These are phyloP conservation scores for Cordyceps farinosa DNA, from an alignment of 2,329 filamentous ascomycete species.

Conservation along the genomic window DNA sequence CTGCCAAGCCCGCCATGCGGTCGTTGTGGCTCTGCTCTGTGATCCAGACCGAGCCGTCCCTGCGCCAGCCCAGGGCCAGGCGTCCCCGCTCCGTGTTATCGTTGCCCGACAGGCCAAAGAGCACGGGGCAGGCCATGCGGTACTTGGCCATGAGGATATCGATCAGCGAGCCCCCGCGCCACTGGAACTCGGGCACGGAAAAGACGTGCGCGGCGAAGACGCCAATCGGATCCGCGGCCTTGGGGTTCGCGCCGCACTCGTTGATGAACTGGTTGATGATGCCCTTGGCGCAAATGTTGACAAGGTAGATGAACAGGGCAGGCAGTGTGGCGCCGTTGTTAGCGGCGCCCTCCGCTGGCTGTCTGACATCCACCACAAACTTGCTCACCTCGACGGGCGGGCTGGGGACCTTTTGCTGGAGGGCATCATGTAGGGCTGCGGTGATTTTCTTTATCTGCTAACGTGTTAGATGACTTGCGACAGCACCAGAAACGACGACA, in stretches of 20 bases:
- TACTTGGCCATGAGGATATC: conserved; percentile 87
- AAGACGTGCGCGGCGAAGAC: conserved; percentile 73
- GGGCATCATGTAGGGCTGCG: conserved; percentile 47
- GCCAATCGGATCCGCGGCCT: conserved; percentile 74
- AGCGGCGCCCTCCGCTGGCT: conserved; percentile 46
- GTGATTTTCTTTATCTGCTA: conserved; percentile 36
- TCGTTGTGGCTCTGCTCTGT: conserved; percentile 72
- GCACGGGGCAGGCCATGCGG: conserved; percentile 72
- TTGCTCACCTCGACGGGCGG: conserved; percentile 50
- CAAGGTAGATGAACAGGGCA: conserved; percentile 66
- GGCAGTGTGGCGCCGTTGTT: conserved; percentile 56
- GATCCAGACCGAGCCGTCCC: conserved; percentile 57
- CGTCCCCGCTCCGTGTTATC: conserved; percentile 70
- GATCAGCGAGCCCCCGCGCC: conserved; percentile 65
- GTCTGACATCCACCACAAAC: conserved; percentile 47
- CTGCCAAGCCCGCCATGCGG: conserved; percentile 77
- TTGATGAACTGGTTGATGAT: conserved; percentile 67
- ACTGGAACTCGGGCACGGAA: conserved; percentile 62
- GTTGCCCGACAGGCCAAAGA: conserved; percentile 78
- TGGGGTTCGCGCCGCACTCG: conserved; percentile 61
- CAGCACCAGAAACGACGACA: neutral
- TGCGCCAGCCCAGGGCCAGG: conserved; percentile 69
- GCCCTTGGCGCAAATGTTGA: conserved; percentile 73
- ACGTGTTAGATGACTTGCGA: conserved; percentile 20
- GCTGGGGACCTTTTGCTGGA: conserved; percentile 50